Evolutionary conservation across 148 eudicot genomes (phyloP), one percentile per base, ranked within the genome.

Genomic region (Gaultheria prostrata): DNA sequence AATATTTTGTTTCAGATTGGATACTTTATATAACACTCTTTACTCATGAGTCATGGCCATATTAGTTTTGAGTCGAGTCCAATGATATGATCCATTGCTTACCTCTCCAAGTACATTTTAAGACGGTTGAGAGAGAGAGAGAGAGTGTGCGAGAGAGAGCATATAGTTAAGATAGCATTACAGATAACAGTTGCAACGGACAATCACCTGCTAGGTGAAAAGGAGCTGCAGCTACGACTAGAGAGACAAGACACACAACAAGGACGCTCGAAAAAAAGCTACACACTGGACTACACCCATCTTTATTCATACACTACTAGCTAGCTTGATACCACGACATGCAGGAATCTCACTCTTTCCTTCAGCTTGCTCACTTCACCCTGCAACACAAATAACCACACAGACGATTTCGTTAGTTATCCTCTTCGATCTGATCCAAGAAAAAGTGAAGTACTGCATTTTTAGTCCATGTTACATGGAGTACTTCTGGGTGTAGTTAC

Each of bases 321-420:
- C 24, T 75, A 75, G 78, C 48, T 45, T 20, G 7, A 18, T 39
- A 26, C 17, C 8, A 14, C 28, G 14, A 30, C 70, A 10, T 45
- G 26, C 14, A 45, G 15, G 7, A 9, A 9, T 18, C 51, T 11
- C 30, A 18, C 14, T 20, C 50, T 18, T 21, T 39, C 28, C 78
- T 18, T 39, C 49, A n/a, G n/a, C 51, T 8, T 6, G 56, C 46
- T 76, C 21, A 76, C 33, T 76, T 14, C 33, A 76, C 79, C 56
- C 79, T 76, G 79, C 79, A 76, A 76, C 57, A 48, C 20, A 39
- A 74, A 39, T 20, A 21, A 74, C 45, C 4, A 72, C 43, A 73
- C 6, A 26, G 17, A 26, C 33, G 26, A 59, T 59, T 65, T 26
- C 11, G 33, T 61, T 26, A 63, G 33, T 63, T 63, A 63, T 26